A percentile compares a stretch with the other conserved stretches of the same genome.
Conservation (phyloP, 441 rosid genomes). For the Kokia cookei region DNA sequence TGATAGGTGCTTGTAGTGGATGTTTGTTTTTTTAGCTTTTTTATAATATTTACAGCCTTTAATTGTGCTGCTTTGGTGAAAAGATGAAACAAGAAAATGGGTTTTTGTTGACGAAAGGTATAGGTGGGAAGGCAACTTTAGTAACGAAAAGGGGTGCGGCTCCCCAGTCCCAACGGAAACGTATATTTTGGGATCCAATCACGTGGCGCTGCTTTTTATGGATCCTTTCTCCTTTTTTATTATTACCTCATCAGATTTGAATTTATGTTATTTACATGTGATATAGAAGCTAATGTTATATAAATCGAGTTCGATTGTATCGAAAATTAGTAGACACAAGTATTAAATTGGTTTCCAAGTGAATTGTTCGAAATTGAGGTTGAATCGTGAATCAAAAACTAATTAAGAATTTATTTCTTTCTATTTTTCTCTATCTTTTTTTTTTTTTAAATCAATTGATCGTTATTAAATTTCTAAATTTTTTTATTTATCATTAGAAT, state of each 20-base stretch:
- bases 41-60: background rate
- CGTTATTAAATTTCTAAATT: too few species aligned
- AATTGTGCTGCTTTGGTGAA: too few species aligned
- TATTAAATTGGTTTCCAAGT: too few species aligned
- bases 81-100: background rate
- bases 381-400: too few species aligned
- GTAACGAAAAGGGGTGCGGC: slow-evolving; percentile 6
- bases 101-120: background rate
- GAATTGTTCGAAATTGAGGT: too few species aligned
- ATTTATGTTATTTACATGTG: background rate
- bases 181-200: slow-evolving; percentile 15
- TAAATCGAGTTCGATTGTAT: too few species aligned
- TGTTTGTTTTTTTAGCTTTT: background rate
- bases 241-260: background rate
- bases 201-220: slow-evolving; percentile 20
- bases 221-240: background rate
- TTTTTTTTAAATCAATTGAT: too few species aligned
- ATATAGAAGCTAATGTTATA: too few species aligned
- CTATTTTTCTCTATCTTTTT: too few species aligned
- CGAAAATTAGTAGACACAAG: too few species aligned
- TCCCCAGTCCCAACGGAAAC: background rate
- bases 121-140: background rate
- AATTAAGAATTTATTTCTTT: too few species aligned
- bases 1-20: background rate
- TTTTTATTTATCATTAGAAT: too few species aligned